Evolutionary conservation across 441 rosid genomes (phyloP).

Genomic region (Erodium chrysanthum): DNA sequence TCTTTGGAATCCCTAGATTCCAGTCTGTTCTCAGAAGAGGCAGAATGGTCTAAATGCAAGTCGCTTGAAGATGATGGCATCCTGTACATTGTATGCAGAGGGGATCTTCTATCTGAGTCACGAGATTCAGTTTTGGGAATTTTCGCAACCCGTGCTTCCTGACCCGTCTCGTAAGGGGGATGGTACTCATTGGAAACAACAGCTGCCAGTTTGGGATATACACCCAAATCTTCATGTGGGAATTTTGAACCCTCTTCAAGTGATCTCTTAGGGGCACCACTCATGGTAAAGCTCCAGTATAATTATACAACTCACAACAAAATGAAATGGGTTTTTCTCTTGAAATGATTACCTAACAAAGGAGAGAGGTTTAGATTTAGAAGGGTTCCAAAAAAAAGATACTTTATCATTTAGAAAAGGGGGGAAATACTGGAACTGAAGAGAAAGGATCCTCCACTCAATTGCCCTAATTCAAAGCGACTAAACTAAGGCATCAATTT

Average conservation of each 20-base stretch:
- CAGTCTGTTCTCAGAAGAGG: constrained; percentile 37
- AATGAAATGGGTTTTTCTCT: not conserved
- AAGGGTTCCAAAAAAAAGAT: not conserved
- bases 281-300: constrained; percentile 35
- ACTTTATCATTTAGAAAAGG: too few species aligned
- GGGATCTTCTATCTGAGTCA: constrained; percentile 75
- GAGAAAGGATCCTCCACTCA: not conserved
- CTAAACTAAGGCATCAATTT: not conserved
- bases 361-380: too few species aligned
- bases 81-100: constrained; percentile 51
- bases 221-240: constrained; percentile 55
- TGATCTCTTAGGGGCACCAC: constrained; percentile 77
- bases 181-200: constrained; percentile 41
- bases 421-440: not conserved
- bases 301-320: not conserved
- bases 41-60: constrained; percentile 46
- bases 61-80: constrained; percentile 49
- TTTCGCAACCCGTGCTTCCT: constrained; percentile 54
- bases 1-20: constrained; percentile 65
- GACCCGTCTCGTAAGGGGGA: constrained; percentile 39
- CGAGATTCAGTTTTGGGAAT: constrained; percentile 62
- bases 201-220: constrained; percentile 53
- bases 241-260: constrained; percentile 73
- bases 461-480: not conserved
- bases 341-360: not conserved